Evolutionary conservation across 352 stramenopile genomes (phyloP), one percentile per base, ranked within the genome.

Genomic region (Pythium aquatile): DNA sequence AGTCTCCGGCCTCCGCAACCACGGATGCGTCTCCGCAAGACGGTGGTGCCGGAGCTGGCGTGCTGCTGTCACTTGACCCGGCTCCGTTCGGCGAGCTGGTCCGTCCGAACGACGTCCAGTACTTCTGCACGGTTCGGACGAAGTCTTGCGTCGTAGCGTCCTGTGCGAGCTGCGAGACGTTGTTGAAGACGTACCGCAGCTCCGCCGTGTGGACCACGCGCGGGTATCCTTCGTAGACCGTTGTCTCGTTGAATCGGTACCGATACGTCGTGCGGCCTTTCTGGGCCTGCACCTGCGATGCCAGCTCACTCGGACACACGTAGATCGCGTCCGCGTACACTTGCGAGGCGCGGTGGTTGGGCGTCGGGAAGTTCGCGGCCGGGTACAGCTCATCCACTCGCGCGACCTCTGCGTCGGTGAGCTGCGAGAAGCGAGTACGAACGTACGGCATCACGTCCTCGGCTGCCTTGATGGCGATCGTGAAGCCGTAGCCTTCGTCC

Each of bases 211-310:
- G 63, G 48, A 69, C 14, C 13, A 33, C 55, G 28, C 56, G 63
- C 7, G 55, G 37, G 10, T 9, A 29, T 13, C 63, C 55, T 7
- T 61, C 33, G 5, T n/a, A 8, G 9, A 20, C 49, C 28, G 54
- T 51, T 8, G 60, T 66, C 51, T 66, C 14, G 39, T 61, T 60
- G 40, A 66, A 66, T 24, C 52, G 60, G 60, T 61, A 66, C 17
- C 52, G 60, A 39, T 48, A 66, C 26, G 52, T 46, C 11, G 2
- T 3, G 32, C 3, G 16, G 28, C 5, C 20, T 11, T 16, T 28
- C 20, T 13, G n/a, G 2, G 54, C 52, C 13, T n/a, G 20, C 30
- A 29, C 24, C 17, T 39, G 17, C 33, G 61, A 52, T 5, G 24
- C 3, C 2, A 62, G 30, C 17, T 61, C 40, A 44, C 61, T 67